These are phyloP conservation scores for Pistacia integerrima DNA, from an alignment of 345 rosid species.

Conservation along the genomic window DNA sequence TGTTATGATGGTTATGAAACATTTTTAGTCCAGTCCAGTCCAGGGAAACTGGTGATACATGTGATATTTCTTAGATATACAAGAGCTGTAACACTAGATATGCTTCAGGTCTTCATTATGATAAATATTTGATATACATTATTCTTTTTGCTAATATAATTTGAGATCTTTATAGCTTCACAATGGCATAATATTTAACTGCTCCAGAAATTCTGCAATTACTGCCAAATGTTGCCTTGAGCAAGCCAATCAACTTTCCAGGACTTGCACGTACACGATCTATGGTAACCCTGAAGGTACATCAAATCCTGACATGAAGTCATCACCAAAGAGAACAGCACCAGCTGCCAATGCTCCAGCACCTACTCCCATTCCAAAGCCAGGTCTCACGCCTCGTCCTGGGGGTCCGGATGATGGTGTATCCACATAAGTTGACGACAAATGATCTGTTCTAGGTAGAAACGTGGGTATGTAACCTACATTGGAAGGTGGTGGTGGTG, in stretches of 20 bases:
- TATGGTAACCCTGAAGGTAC: constrained; percentile 42
- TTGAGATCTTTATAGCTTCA: background rate
- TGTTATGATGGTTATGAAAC: too few species aligned
- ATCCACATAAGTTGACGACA: constrained; percentile 31
- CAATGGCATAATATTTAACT: background rate
- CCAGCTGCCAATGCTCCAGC: constrained; percentile 79
- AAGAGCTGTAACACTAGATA: background rate
- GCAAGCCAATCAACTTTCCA: background rate
- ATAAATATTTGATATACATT: background rate
- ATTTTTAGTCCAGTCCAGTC: too few species aligned
- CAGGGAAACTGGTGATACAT: background rate
- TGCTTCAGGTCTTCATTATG: background rate
- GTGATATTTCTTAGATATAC: background rate
- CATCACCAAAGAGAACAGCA: constrained; percentile 68
- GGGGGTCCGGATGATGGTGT: constrained; percentile 43
- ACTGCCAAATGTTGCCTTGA: background rate
- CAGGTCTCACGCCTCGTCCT: constrained; percentile 46
- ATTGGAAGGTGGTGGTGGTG: constrained; percentile 57
- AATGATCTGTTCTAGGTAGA: constrained; percentile 37
- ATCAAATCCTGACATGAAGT: constrained; percentile 65
- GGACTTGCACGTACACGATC: background rate
- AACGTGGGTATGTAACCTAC: constrained; percentile 51
- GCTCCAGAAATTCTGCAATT: background rate
- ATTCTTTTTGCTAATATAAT: background rate
- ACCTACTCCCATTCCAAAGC: constrained; percentile 53